phyloP scores from a whole-genome alignment of 163 green algal species.

The Coccomyxa subellipsoidea region DNA sequence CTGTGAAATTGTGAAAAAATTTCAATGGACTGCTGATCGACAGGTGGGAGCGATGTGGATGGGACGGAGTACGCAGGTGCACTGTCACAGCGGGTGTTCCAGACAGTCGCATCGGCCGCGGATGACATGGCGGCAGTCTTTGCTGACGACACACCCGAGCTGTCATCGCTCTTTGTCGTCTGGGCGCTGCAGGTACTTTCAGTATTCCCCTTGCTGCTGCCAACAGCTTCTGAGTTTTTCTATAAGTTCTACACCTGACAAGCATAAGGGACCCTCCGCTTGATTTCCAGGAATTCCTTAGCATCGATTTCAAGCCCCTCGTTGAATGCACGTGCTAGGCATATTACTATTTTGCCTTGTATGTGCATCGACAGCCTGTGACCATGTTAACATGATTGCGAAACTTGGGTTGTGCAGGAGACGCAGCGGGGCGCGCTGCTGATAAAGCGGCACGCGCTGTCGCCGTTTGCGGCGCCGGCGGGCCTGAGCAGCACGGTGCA shows the following conservation, averaged over 20 bases:
- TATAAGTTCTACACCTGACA: too few relatives aligned
- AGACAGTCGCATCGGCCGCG: constrained; percentile 23
- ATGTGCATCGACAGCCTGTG: too few relatives aligned
- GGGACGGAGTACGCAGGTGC: constrained; percentile 35
- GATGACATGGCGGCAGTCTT: constrained; percentile 37
- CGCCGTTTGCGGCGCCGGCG: constrained; percentile 38
- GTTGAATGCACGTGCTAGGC: too few relatives aligned
- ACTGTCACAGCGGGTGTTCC: constrained; percentile 33
- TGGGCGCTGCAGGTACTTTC: constrained; percentile 33
- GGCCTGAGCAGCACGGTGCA: constrained; percentile 28
- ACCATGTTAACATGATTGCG: too few relatives aligned
- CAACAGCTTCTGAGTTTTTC: too few relatives aligned
- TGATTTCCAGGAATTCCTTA: too few relatives aligned
- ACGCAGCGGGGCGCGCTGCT: constrained; percentile 25
- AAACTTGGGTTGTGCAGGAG: too few relatives aligned
- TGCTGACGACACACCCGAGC: constrained; percentile 22
- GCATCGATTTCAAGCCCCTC: too few relatives aligned
- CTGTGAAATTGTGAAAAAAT: too few relatives aligned
- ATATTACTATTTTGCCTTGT: too few relatives aligned
- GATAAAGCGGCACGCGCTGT: constrained; percentile 38
- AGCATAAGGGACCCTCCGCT: too few relatives aligned
- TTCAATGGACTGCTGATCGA: too few relatives aligned
- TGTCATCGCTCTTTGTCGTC: constrained; percentile 32
- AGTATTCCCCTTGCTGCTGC: background rate
- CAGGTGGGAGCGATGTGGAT: constrained; percentile 36